phyloP scores from a whole-genome alignment of 2,329 filamentous ascomycete species.

The Dothidotthia symphoricarpi region DNA sequence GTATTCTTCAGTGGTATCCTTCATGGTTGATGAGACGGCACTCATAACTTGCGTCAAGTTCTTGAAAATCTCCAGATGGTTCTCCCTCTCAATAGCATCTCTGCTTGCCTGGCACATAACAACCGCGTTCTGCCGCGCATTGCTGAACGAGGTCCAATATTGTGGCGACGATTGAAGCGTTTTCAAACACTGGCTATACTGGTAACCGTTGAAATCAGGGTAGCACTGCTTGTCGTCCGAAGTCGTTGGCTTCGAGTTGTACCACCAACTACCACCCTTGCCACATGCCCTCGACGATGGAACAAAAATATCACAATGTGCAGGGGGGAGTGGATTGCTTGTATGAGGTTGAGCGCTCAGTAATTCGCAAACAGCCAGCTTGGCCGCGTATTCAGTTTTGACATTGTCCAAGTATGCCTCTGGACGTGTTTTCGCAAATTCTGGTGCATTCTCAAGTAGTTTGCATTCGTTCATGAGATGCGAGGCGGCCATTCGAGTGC shows the following conservation, averaged over 20 bases:
- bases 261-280: slow-evolving; percentile 27
- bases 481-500: slow-evolving; percentile 53
- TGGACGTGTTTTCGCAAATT: slow-evolving; percentile 24
- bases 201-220: slow-evolving; percentile 27
- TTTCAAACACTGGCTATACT: slow-evolving; percentile 53
- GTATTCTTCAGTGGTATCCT: slow-evolving; percentile 24
- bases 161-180: slow-evolving; percentile 56
- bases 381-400: slow-evolving; percentile 60
- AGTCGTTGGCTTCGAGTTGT: slow-evolving; percentile 7
- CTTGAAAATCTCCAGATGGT: slow-evolving; percentile 35
- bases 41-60: slow-evolving; percentile 31
- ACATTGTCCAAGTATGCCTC: slow-evolving; percentile 37
- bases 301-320: slow-evolving; percentile 52
- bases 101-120: slow-evolving; percentile 63
- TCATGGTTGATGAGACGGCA: slow-evolving; percentile 21
- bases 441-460: slow-evolving; percentile 42
- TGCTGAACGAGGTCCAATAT: slow-evolving; percentile 65
- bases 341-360: slow-evolving; percentile 44
- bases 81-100: slow-evolving; percentile 57
- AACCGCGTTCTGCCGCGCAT: slow-evolving; percentile 59
- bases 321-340: slow-evolving; percentile 48
- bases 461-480: slow-evolving; percentile 56
- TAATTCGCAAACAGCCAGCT: slow-evolving; percentile 64
- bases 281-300: slow-evolving; percentile 38
- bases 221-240: slow-evolving; percentile 34